phyloP scores from a whole-genome alignment of 2,329 filamentous ascomycete species.

The Stachybotrys echinatus region DNA sequence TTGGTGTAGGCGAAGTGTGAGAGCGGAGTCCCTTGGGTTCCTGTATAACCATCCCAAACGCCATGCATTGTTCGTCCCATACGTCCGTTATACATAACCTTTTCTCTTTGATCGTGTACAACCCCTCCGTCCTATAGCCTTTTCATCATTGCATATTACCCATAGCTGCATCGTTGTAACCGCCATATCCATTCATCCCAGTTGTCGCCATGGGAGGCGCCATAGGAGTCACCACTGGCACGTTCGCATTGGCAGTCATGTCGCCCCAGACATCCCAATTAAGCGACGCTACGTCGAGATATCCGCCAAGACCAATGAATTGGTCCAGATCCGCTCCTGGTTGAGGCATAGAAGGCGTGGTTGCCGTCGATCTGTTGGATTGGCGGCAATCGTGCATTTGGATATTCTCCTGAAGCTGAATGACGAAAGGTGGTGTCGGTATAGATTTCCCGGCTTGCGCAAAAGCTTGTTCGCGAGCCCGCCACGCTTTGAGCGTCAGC shows the following conservation, averaged over 20 bases:
- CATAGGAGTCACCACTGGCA: constrained; percentile 19
- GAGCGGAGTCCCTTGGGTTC: too few species aligned
- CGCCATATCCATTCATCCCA: constrained; percentile 10
- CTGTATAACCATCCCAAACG: too few species aligned
- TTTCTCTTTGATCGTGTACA: too few species aligned
- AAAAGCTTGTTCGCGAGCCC: constrained; percentile 38
- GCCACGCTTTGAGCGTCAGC: constrained; percentile 48
- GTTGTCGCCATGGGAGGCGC: too few species aligned
- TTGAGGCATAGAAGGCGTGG: constrained; percentile 19
- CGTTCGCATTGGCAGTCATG: constrained; percentile 17
- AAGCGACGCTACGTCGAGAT: constrained; percentile 35
- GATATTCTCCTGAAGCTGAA: constrained; percentile 35
- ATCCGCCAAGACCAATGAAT: constrained; percentile 30
- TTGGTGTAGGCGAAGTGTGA: too few species aligned
- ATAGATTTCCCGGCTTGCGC: constrained; percentile 28
- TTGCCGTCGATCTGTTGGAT: constrained; percentile 20
- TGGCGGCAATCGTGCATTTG: constrained; percentile 31
- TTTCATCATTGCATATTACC: too few species aligned
- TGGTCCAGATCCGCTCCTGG: constrained; percentile 32
- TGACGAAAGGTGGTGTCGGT: constrained; percentile 39
- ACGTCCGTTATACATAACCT: too few species aligned
- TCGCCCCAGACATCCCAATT: constrained; percentile 42
- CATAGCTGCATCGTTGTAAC: background rate
- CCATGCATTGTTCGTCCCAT: too few species aligned
- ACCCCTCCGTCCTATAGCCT: too few species aligned